Evolutionary conservation across 352 stramenopile species (phyloP).

Genomic region (Blastocystis sp.): DNA sequence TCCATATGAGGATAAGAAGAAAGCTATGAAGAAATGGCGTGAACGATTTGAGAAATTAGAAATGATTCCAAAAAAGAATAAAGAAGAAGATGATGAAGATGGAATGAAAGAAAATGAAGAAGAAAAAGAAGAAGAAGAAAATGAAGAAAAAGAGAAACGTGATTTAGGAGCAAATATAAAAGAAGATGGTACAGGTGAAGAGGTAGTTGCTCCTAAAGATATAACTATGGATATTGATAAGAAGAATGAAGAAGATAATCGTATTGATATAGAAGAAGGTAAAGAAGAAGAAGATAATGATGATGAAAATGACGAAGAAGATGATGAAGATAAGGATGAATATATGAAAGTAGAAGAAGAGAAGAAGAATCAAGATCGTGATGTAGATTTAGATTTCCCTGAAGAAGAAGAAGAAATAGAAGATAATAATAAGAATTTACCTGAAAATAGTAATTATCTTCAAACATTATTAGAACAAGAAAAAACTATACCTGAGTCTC

Average conservation of each 20-base stretch:
- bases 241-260: slow-evolving; percentile 13
- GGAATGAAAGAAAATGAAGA: slow-evolving; percentile 45
- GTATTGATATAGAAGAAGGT: slow-evolving; percentile 37
- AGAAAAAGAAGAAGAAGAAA: slow-evolving; percentile 51
- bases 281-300: slow-evolving; percentile 26
- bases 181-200: slow-evolving; percentile 22
- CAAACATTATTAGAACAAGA: too few species aligned
- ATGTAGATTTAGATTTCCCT: slow-evolving; percentile 5
- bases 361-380: not conserved
- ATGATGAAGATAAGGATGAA: slow-evolving; percentile 37
- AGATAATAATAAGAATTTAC: not conserved
- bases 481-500: too few species aligned
- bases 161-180: slow-evolving; percentile 54
- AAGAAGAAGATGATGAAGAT: slow-evolving; percentile 43
- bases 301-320: slow-evolving; percentile 11
- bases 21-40: slow-evolving; percentile 49
- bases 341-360: slow-evolving; percentile 30
- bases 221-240: slow-evolving; percentile 34
- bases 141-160: slow-evolving; percentile 52
- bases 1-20: slow-evolving; percentile 56
- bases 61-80: slow-evolving; percentile 50
- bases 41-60: slow-evolving; percentile 64
- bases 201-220: not conserved
- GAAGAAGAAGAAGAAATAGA: slow-evolving; percentile 4
- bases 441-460: too few species aligned